Percentiles rank a stretch among this genome's conserved stretches.
Conservation (phyloP, 139 green algal genomes). For the Chlamydomonas incerta region DNA sequence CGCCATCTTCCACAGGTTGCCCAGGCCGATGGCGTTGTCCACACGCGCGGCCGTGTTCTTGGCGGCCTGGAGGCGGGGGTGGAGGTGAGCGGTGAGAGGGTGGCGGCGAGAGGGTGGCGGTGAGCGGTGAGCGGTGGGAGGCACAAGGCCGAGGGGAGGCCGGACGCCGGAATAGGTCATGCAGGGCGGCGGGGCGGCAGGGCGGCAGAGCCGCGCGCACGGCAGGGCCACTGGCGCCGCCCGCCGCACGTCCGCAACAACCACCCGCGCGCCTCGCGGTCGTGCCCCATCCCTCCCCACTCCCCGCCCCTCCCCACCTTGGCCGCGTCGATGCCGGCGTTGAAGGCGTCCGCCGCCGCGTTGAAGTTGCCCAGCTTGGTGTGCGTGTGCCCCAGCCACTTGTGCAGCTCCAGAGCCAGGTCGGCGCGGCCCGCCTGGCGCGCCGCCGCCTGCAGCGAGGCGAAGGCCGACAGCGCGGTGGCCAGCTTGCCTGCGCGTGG, state of each 20-base stretch:
- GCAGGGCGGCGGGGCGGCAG: too few relatives aligned
- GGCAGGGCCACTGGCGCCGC: too few relatives aligned
- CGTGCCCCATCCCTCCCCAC: too few relatives aligned
- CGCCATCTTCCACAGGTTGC: conserved; percentile 35
- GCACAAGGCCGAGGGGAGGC: too few relatives aligned
- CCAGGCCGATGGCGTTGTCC: conserved; percentile 37
- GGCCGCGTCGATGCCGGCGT: conserved; percentile 9
- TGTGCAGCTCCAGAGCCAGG: conserved; percentile 30
- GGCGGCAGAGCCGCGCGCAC: too few relatives aligned
- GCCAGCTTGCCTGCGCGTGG: conserved; percentile 1
- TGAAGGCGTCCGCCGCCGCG: conserved; percentile 14
- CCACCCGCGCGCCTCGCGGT: too few relatives aligned
- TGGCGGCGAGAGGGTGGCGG: too few relatives aligned
- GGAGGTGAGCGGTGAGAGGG: too few relatives aligned
- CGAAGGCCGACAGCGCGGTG: conserved; percentile 13
- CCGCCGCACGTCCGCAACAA: too few relatives aligned
- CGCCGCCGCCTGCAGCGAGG: not conserved
- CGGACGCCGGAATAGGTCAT: too few relatives aligned
- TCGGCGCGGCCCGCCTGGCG: not conserved
- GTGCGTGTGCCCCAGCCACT: conserved; percentile 41
- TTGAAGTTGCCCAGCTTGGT: conserved; percentile 34
- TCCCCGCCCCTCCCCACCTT: not conserved
- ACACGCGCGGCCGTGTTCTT: not conserved
- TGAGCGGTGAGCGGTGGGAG: too few relatives aligned
- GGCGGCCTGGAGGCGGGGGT: too few relatives aligned